Conservation (phyloP, 2,329 filamentous ascomycete genomes). For the Botryosphaeria dothidea region DNA sequence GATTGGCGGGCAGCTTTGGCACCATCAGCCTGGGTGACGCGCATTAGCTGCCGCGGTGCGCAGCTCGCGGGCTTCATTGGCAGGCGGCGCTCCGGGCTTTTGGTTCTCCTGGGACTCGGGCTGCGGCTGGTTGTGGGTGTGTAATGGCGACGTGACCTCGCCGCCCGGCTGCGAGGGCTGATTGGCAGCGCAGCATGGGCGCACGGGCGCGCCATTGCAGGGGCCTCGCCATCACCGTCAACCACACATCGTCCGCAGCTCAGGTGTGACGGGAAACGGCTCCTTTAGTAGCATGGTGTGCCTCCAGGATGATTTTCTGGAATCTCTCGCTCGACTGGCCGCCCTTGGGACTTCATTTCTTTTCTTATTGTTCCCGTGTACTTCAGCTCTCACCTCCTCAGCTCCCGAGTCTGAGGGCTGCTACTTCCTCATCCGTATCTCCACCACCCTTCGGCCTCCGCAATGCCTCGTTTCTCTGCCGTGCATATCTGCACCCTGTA, state of each 20-base stretch:
- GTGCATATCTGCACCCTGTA: neutral
- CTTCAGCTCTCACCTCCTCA: neutral
- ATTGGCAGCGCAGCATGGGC: neutral
- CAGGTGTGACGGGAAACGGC: neutral
- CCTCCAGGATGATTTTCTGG: neutral
- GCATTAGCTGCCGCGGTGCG: constrained; percentile 13
- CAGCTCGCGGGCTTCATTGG: neutral
- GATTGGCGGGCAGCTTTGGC: neutral
- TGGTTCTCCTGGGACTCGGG: neutral
- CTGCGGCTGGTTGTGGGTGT: neutral
- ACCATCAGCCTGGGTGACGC: neutral
- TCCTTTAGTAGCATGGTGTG: neutral
- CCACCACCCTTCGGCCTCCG: neutral
- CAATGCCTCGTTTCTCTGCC: neutral
- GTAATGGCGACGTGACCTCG: neutral
- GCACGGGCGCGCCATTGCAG: neutral
- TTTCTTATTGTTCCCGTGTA: neutral
- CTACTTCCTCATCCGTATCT: constrained; percentile 10
- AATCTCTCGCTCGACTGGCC: neutral
- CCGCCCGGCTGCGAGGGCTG: neutral
- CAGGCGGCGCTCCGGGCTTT: neutral
- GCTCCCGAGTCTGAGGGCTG: neutral
- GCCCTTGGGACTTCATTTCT: neutral
- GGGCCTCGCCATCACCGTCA: neutral
- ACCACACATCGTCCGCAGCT: constrained; percentile 5